Evolutionary conservation across 108 stramenopile genomes (phyloP), one percentile per base, ranked within the genome.

Genomic region (Schizochytrium sp.): DNA sequence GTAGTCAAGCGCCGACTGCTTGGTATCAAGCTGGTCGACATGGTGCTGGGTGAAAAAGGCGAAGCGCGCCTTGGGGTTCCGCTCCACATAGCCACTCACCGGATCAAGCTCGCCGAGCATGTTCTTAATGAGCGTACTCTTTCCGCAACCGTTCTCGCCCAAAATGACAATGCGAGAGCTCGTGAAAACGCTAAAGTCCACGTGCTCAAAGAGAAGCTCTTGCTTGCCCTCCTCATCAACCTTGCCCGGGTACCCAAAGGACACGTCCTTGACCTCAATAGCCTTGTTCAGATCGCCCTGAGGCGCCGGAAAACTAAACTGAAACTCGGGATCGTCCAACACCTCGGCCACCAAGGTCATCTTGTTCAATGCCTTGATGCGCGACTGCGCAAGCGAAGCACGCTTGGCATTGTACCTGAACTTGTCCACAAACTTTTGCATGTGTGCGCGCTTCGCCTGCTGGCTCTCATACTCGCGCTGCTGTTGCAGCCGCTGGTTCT

Each of bases 371-470:
- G 97, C 95, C 91, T 99, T 99, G 91, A 99, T 97, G 12, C 99
- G 95, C 87, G 94, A 95, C 94, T 99, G 99, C 21, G 98, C 99
- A 72, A 98, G 95, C 8, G 96, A 90, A 4, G 97, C 96, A 45
- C 96, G 90, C 91, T 98, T 98, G 72, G 98, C 99, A 92, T 97
- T 98, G 90, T 95, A 96, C 90, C 95, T 89, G 89, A 99, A 99
- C 91, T 97, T 98, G 89, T 95, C 95, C 58, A 99, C 98, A 89
- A 99, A 99, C 88, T 98, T 97, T 97, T 98, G 98, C 97, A 99
- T 98, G 92, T 99, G 99, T 43, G 94, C 95, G 48, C 97, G 91
- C 90, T 98, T 97, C 60, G 95, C 95, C 72, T 96, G 92, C 60
- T 97, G 96, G 25, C 97, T 97, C 88, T 98, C 97, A 89, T 97